A percentile compares a stretch with the other conserved stretches of the same genome.
Conservation (phyloP, 2,329 filamentous ascomycete genomes). For the Aureobasidium uvarum region DNA sequence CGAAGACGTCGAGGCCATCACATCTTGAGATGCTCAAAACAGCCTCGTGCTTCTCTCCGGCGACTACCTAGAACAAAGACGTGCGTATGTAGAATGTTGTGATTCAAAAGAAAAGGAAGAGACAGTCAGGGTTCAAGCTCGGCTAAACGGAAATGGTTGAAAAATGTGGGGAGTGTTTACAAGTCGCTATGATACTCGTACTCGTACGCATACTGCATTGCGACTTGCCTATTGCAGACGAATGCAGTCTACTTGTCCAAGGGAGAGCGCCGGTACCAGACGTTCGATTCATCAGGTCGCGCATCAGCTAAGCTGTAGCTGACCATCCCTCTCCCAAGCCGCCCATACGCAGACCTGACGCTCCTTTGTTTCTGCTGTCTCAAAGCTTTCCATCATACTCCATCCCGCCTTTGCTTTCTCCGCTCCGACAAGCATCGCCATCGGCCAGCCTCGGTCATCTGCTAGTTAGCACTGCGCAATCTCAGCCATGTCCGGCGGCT, state of each 20-base stretch:
- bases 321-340: background rate
- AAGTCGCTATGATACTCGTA: background rate
- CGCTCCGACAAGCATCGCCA: background rate
- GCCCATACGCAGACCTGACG: background rate
- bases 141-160: background rate
- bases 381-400: background rate
- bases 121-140: constrained; percentile 3
- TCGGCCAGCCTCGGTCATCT: background rate
- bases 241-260: background rate
- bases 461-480: background rate
- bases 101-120: background rate
- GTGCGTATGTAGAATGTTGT: background rate
- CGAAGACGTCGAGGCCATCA: background rate
- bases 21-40: background rate
- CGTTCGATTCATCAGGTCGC: background rate
- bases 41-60: background rate
- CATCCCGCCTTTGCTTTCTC: background rate
- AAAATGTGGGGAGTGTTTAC: constrained; percentile 25
- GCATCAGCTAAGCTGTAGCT: background rate
- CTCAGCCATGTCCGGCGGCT: constrained; percentile 7
- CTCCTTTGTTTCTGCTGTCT: constrained; percentile 2
- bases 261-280: constrained; percentile 2
- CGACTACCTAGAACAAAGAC: no score
- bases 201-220: background rate
- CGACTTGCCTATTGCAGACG: background rate